Percentiles rank a stretch among this genome's conserved stretches.
These are phyloP conservation scores for Colletotrichum tofieldiae DNA, from an alignment of 2,329 filamentous ascomycete genomes.

Conservation along the genomic window DNA sequence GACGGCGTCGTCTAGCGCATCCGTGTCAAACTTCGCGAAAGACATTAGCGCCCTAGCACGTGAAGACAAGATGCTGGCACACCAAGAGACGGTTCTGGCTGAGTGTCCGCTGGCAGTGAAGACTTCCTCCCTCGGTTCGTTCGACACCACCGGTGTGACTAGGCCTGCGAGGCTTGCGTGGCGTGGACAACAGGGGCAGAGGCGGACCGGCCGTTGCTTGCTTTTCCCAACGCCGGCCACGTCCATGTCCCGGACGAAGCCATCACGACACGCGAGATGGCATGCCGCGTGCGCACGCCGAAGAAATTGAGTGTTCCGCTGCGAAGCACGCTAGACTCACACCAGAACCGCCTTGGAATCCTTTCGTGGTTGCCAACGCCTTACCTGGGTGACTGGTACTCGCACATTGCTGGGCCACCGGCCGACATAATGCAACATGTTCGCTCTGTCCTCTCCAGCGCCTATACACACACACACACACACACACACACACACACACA, in stretches of 20 bases:
- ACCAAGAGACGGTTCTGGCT: neutral
- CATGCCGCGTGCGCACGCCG: slow-evolving; percentile 36
- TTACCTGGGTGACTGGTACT: slow-evolving; percentile 15
- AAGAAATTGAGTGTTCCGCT: slow-evolving; percentile 36
- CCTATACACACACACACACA: neutral
- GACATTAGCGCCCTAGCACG: slow-evolving; percentile 24
- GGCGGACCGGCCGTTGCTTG: slow-evolving; percentile 31
- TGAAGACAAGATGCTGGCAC: slow-evolving; percentile 26
- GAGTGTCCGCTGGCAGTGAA: slow-evolving; percentile 15
- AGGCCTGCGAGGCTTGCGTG: slow-evolving; percentile 22
- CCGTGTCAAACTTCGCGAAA: slow-evolving; percentile 41
- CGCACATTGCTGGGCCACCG: slow-evolving; percentile 20
- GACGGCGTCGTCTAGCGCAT: slow-evolving; percentile 38
- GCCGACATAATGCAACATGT: slow-evolving; percentile 23
- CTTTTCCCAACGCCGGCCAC: slow-evolving; percentile 21
- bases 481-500: too few relatives aligned
- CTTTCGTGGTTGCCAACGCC: slow-evolving; percentile 26
- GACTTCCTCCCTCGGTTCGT: slow-evolving; percentile 4
- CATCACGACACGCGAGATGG: slow-evolving; percentile 26
- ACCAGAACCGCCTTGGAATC: slow-evolving; percentile 41
- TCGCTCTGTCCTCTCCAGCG: neutral
- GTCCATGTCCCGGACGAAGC: slow-evolving; percentile 20
- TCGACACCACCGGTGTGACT: slow-evolving; percentile 4
- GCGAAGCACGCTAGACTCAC: slow-evolving; percentile 41
- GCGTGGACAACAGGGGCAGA: slow-evolving; percentile 7